Evolutionary conservation across 2,329 filamentous ascomycete genomes (phyloP), one percentile per base, ranked within the genome.

Genomic region (Pseudopithomyces chartarum): DNA sequence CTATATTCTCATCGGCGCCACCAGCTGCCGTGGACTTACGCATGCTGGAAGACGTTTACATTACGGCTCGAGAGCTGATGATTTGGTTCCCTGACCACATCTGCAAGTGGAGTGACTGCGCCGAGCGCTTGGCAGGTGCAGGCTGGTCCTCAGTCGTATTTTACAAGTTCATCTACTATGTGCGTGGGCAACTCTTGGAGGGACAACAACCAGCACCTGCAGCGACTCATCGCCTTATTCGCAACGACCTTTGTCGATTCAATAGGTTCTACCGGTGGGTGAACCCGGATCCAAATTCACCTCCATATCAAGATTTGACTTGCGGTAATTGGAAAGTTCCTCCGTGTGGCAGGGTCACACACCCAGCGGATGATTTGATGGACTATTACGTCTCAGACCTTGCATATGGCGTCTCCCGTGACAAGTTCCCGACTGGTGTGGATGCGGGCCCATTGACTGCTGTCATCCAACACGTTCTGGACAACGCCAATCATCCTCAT

Each of bases 301-400:
- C 5, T 1, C 42, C 42, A 13, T 44, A 44, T 29, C 7, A 20
- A 8, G 42, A 44, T 23, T 13, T 44, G 1, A 29, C 42, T 2
- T 26, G 20, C 11, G 42, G 20, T 1, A 26, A 26, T 8, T 44
- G 22, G 22, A 8, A 13, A 23, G 42, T 26, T 11, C 42, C 42
- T 5, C 10, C 10, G 12, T 13, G 7, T 22, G n/a, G 26, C 17
- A 13, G 7, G 11, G 8, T 2, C 39, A 3, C 13, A 12, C 11
- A n/a, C 6, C 8, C 6, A 20, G 7, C 10, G 8, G 19, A 19
- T 3, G 39, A 22, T 11, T 19, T 29, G 20, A 39, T 50, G 10
- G 34, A 51, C 23, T 51, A 50, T 22, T 50, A 50, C 19, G 47
- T 50, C 8, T 26, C 22, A 6, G 47, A 50, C 34, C 32, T 50